A percentile compares a stretch with the other conserved stretches of the same genome.
These are phyloP conservation scores for Chernovozyma aurita DNA, from an alignment of 1,139 yeast species.

Conservation along the genomic window DNA sequence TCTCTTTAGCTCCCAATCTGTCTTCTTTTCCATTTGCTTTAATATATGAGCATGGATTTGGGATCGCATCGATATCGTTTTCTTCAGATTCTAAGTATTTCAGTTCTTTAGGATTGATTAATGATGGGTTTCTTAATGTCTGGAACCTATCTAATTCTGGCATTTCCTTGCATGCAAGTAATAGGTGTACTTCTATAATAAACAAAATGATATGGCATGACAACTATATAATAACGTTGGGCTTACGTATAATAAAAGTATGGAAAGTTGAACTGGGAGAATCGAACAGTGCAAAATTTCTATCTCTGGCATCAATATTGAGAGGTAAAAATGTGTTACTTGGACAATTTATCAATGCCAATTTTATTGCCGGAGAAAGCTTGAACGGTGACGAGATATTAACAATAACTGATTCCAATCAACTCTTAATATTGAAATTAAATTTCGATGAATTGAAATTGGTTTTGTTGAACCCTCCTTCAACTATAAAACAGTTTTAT, in stretches of 20 bases:
- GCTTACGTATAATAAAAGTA: conserved; percentile 54
- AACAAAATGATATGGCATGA: conserved; percentile 55
- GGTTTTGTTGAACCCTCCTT: conserved; percentile 15
- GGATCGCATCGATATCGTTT: conserved; percentile 51
- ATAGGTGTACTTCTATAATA: conserved; percentile 57
- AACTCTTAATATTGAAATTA: conserved; percentile 29
- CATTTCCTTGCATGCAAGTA: conserved; percentile 38
- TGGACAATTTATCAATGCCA: conserved; percentile 43
- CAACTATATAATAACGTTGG: conserved; percentile 46
- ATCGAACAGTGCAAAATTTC: not conserved
- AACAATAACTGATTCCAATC: conserved; percentile 40
- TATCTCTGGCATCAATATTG: conserved; percentile 16
- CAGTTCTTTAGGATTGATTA: conserved; percentile 57
- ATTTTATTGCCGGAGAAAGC: conserved; percentile 38
- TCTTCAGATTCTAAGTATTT: conserved; percentile 52
- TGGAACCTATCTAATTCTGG: conserved; percentile 40
- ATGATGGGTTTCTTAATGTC: conserved; percentile 61
- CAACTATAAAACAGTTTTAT: conserved; percentile 9
- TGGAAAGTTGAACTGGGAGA: conserved; percentile 45
- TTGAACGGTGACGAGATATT: conserved; percentile 37
- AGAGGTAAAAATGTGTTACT: conserved; percentile 57
- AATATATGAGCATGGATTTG: conserved; percentile 61
- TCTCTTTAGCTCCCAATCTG: conserved; percentile 51
- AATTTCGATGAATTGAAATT: conserved; percentile 22
- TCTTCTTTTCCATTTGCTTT: conserved; percentile 44